These are phyloP conservation scores for Clonostachys sp. DNA, from an alignment of 2,329 filamentous ascomycete species.

Conservation along the genomic window DNA sequence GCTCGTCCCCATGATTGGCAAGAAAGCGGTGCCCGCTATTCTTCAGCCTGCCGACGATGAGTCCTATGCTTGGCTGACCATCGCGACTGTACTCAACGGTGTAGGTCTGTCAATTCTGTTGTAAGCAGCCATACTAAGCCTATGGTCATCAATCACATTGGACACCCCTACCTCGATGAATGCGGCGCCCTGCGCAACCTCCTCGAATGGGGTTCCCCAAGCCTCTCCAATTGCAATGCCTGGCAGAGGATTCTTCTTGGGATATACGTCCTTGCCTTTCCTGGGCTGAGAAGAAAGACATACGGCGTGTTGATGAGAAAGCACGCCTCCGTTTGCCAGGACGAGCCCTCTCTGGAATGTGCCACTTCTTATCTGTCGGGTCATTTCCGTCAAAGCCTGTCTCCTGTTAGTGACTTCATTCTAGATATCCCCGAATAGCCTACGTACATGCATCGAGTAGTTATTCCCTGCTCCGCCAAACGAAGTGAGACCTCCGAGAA, in stretches of 20 bases:
- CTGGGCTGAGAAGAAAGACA: constrained; percentile 45
- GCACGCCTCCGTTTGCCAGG: constrained; percentile 60
- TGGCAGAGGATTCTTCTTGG: constrained; percentile 7
- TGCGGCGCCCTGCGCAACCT: constrained; percentile 11
- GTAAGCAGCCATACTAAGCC: background rate
- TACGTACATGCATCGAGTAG: constrained; percentile 61
- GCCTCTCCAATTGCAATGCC: background rate
- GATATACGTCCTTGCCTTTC: constrained; percentile 5
- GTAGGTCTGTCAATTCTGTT: constrained; percentile 12
- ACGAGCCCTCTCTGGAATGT: constrained; percentile 47
- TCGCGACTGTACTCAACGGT: constrained; percentile 20
- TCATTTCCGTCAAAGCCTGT: constrained; percentile 45
- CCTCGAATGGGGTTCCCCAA: constrained; percentile 6
- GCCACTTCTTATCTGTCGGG: constrained; percentile 41
- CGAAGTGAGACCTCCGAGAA: constrained; percentile 62
- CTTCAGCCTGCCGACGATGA: constrained; percentile 12
- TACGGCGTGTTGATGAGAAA: constrained; percentile 62
- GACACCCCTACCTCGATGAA: constrained; percentile 12
- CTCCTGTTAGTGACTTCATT: background rate
- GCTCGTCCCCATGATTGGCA: constrained; percentile 15
- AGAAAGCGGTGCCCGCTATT: constrained; percentile 14
- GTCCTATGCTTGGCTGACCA: constrained; percentile 7
- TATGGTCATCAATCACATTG: background rate
- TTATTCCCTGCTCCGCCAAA: constrained; percentile 70
- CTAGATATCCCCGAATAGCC: too few relatives aligned